Evolutionary conservation across 2,329 filamentous ascomycete genomes (phyloP).

Genomic region (Fusarium citri): DNA sequence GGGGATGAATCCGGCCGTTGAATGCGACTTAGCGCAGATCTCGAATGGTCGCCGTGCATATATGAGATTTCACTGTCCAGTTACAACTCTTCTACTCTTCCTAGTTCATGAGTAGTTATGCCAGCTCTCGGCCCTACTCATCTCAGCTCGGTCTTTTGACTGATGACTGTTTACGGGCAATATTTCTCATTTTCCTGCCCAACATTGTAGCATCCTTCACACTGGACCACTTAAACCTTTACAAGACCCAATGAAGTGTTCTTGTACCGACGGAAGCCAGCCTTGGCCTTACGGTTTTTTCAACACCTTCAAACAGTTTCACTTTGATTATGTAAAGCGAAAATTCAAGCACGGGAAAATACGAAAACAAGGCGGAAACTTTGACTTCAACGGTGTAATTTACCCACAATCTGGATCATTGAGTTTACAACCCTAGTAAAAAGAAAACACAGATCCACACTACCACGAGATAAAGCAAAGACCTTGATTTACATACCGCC

Average conservation of each 20-base stretch:
- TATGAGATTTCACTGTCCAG: neutral
- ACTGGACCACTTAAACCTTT: neutral
- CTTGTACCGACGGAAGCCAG: neutral
- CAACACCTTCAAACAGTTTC: neutral
- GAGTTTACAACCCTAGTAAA: neutral
- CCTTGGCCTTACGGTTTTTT: neutral
- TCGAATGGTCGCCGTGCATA: neutral
- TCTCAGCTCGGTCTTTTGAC: neutral
- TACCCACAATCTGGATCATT: neutral
- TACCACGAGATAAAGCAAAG: neutral
- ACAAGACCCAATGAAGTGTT: fast-evolving
- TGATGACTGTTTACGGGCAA: neutral
- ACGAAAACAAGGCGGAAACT: neutral
- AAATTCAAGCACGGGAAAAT: neutral
- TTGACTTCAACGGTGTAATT: neutral
- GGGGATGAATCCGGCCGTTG: neutral
- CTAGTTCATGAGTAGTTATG: fast-evolving
- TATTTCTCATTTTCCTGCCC: neutral
- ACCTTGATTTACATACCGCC: neutral
- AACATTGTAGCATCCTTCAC: fast-evolving
- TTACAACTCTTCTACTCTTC: too few relatives aligned
- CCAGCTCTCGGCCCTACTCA: neutral
- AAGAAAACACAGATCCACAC: neutral
- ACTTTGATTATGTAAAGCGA: fast-evolving
- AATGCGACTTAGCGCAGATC: neutral